Base-by-base conservation (phyloP, 768 basidiomycete genomes). In the Boletus huronensis region DNA sequence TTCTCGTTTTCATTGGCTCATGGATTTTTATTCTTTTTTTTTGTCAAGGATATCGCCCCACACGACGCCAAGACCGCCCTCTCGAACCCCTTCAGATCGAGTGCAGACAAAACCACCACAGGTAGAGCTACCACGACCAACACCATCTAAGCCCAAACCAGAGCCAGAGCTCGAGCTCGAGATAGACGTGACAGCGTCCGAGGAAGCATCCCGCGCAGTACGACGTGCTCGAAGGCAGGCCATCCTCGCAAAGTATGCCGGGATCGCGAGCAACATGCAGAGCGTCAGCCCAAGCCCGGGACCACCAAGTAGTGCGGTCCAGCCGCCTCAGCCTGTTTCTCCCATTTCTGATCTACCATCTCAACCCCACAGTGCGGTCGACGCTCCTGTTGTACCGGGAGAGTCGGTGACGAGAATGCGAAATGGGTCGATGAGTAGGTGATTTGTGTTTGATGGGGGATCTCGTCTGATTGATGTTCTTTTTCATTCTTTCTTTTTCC, bases 211-310 rank as follows among this genome's bases (percentile, higher is more conserved):
- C 9, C 77, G 90, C 32, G 88, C 74, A 6, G 85, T 81, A 28
- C 83, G 89, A 9, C 81, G 87, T 26, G 87, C 87, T 14, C 75
- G 72, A 50, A 84, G 91, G 28, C 83, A 83, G 54, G 90, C 87
- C 9, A 93, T 94, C 52, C 74, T 89, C 40, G 90, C 88, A 51
- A 92, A 90, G 70, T 88, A 90, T 70, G 63, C 76, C 6, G 80
- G 79, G 16, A 70, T 76, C 51, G 69, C 75, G 51, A 80, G 77
- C 60, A 57, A 67, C 17, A 69, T 63, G 55, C 70, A 73, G 52
- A 77, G 78, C 60, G 66, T 76, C 58, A 81, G 79, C 57, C 79
- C 82, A 34, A 82, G 81, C 64, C 81, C 83, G 42, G 80, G 80
- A 68, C 78, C 82, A 70, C 77, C 82, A 73, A 84, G 82, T 72